A percentile compares a stretch with the other conserved stretches of the same genome.
Evolutionary conservation across 768 basidiomycete species (phyloP).

Genomic region (Porphyrellus cyaneotinctus): DNA sequence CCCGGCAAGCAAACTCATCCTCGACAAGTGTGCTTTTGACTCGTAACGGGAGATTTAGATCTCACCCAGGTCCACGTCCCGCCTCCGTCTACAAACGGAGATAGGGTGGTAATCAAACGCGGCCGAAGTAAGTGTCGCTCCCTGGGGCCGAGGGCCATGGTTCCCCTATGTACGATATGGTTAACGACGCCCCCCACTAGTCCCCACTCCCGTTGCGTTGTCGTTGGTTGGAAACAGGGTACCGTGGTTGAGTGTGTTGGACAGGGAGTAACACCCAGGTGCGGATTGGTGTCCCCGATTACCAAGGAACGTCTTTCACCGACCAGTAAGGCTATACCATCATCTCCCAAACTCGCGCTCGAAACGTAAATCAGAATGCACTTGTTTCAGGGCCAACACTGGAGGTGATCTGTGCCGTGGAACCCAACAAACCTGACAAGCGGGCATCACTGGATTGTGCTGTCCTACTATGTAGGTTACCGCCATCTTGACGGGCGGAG

Average conservation of each 20-base stretch:
- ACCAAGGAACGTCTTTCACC: neutral
- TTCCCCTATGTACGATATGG: constrained; percentile 10
- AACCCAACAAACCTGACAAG: neutral
- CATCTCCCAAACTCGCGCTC: neutral
- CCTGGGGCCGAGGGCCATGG: constrained; percentile 28
- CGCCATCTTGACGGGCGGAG: neutral
- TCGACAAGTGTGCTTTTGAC: constrained; percentile 27
- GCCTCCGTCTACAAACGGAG: constrained; percentile 17
- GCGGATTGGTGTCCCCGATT: neutral
- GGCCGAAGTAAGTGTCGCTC: constrained; percentile 13
- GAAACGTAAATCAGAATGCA: constrained; percentile 21
- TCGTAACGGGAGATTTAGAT: constrained; percentile 19
- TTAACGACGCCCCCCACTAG: constrained; percentile 1
- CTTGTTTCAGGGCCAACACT: constrained; percentile 11
- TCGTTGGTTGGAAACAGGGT: constrained; percentile 8
- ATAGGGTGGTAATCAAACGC: constrained; percentile 24
- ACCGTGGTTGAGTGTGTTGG: neutral
- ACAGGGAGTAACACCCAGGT: neutral
- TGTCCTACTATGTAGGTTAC: neutral
- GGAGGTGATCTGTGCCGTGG: neutral
- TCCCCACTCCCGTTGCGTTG: neutral
- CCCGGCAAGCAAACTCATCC: constrained; percentile 3
- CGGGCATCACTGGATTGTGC: neutral
- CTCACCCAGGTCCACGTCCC: neutral
- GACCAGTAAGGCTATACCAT: neutral